These are phyloP conservation scores for Sporothrix mexicana DNA, from an alignment of 2,329 filamentous ascomycete species.

Conservation along the genomic window DNA sequence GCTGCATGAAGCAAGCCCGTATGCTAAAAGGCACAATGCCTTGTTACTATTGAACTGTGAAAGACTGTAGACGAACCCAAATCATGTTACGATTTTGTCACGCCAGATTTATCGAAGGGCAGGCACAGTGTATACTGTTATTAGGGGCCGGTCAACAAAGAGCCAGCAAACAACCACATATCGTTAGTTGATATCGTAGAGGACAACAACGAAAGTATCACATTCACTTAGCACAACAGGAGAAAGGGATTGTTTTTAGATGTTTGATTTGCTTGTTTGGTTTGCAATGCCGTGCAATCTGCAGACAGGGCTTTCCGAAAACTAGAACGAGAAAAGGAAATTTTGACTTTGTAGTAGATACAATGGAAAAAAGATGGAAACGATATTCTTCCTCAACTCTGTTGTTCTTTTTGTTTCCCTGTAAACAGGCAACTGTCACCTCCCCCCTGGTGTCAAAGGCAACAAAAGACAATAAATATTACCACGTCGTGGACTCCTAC, in stretches of 20 bases:
- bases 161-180: no score
- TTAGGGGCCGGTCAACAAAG: no score
- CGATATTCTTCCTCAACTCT: neutral
- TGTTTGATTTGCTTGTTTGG: neutral
- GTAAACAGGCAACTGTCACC: neutral
- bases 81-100: no score
- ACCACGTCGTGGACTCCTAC: conserved; percentile 35
- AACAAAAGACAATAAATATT: conserved; percentile 31
- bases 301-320: neutral
- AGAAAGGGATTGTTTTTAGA: neutral
- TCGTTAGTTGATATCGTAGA: no score
- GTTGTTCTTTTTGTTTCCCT: neutral
- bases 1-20: no score
- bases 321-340: neutral
- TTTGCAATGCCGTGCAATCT: neutral
- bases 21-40: no score
- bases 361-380: neutral
- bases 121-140: no score
- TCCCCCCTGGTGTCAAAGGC: neutral
- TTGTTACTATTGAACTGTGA: no score
- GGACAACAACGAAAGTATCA: no score
- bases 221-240: neutral
- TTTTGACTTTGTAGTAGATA: conserved; percentile 23
- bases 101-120: no score
- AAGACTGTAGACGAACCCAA: no score